Evolutionary conservation across 305 asterid species (phyloP).

Genomic region (Fraxinus sp.): DNA sequence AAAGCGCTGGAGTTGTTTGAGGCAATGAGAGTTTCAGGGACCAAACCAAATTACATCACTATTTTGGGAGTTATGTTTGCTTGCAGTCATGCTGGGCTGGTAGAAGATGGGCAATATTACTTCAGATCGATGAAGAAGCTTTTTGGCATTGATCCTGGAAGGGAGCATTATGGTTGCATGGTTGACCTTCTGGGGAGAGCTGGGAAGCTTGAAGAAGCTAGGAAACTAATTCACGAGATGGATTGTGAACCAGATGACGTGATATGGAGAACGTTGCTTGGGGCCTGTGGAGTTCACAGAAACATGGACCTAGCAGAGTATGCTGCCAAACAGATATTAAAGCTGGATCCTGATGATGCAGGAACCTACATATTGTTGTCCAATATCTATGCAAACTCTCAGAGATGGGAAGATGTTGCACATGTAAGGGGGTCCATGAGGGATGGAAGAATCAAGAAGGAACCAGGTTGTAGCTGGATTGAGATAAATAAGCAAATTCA

Average conservation of each 20-base stretch:
- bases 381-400: constrained; percentile 63
- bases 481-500: constrained; percentile 62
- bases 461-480: constrained; percentile 89
- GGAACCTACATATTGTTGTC: constrained; percentile 66
- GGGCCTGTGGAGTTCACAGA: constrained; percentile 67
- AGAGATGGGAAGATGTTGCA: constrained; percentile 62
- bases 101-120: constrained; percentile 58
- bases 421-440: constrained; percentile 55
- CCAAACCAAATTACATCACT: constrained; percentile 59
- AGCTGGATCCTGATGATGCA: constrained; percentile 63
- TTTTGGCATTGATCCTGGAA: constrained; percentile 67
- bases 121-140: constrained; percentile 60
- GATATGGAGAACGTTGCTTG: constrained; percentile 74
- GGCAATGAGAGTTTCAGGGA: constrained; percentile 49
- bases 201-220: constrained; percentile 71
- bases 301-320: constrained; percentile 63
- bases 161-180: constrained; percentile 82
- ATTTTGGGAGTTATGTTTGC: constrained; percentile 74
- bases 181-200: constrained; percentile 83
- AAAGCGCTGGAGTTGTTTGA: constrained; percentile 57
- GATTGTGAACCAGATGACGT: constrained; percentile 64
- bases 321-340: constrained; percentile 61
- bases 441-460: constrained; percentile 58
- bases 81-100: constrained; percentile 83
- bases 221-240: constrained; percentile 58